Evolutionary conservation across 2,329 filamentous ascomycete species (phyloP), one percentile per base, ranked within the genome.

Genomic region (Zymoseptoria brevis): DNA sequence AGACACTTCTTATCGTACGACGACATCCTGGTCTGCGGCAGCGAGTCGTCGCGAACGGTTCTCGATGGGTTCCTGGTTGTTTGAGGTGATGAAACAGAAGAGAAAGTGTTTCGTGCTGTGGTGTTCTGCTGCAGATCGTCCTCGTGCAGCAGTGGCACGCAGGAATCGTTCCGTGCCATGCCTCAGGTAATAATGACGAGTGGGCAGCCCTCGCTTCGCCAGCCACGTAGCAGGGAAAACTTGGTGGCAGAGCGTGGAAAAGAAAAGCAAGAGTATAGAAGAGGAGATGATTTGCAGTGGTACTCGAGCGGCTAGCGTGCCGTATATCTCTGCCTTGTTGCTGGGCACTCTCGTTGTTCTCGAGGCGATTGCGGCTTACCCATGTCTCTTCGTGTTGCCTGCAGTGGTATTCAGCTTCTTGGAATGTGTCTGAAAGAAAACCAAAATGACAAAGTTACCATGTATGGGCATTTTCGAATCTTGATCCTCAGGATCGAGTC

Each of bases 1-100:
- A 75, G 64, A 50, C 74, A 76, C 60, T 78, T 78, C 63, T 74
- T 77, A 61, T 78, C 75, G 35, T 45, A 45, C 35, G 35, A 45
- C 35, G 35, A 45, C 35, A 45, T 45, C 13, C 35, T 45, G 35
- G 16, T 16, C 16, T 45, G 11, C 35, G 2, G 13, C 35, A 16
- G 35, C 35, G 35, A 45, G 35, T 45, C 35, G 35, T 3, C 35
- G 5, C 9, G 1, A n/a, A 45, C 1, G 35, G 13, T 7, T n/a
- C 35, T 16, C n/a, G 35, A n/a, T 7, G 11, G 16, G 35, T 11
- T 45, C 13, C 35, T 16, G 35, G 35, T 16, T 4, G 13, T 13
- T 16, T n/a, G 35, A 45, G 16, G 13, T n/a, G 13, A 16, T 16
- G 35, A 45, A 16, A 45, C 13, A 16, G 35, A 45, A 45, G 35